Percentiles rank a stretch among this genome's conserved stretches.
phyloP scores from a whole-genome alignment of 176 grass and related monocot genomes.

The Oryza australiensis region DNA sequence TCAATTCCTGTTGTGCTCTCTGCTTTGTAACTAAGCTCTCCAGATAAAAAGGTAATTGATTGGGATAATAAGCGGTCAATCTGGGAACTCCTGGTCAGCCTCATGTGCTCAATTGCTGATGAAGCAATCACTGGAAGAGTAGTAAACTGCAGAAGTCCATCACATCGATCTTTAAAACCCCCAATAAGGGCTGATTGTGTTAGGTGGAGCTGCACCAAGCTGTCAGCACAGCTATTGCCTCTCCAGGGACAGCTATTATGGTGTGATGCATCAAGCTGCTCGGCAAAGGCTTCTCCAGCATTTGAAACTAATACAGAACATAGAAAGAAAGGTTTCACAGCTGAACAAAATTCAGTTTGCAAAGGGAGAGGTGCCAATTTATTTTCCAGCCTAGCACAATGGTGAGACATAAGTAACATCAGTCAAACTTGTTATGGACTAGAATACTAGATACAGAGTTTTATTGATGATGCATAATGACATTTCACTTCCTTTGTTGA shows the following conservation, averaged over 20 bases:
- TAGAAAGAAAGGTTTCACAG: slow-evolving; percentile 47
- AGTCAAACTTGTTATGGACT: slow-evolving; percentile 11
- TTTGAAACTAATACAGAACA: slow-evolving; percentile 67
- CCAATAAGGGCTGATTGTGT: slow-evolving; percentile 77
- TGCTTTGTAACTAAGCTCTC: slow-evolving; percentile 66
- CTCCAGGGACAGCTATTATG: slow-evolving; percentile 79
- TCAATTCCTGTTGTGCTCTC: slow-evolving; percentile 59
- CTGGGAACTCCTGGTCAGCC: slow-evolving; percentile 59
- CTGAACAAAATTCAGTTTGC: slow-evolving; percentile 36
- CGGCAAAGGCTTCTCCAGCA: slow-evolving; percentile 74
- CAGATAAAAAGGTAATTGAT: slow-evolving; percentile 64
- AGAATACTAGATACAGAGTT: neutral
- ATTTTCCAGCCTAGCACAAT: slow-evolving; percentile 39
- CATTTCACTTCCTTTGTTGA: neutral
- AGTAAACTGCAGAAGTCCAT: slow-evolving; percentile 84
- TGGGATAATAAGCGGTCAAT: slow-evolving; percentile 77
- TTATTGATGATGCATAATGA: slow-evolving; percentile 2
- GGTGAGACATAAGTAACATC: slow-evolving; percentile 23
- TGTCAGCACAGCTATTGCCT: slow-evolving; percentile 90
- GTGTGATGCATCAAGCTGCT: slow-evolving; percentile 76
- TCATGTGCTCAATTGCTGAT: slow-evolving; percentile 89
- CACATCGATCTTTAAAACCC: slow-evolving; percentile 90
- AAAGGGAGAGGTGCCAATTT: slow-evolving; percentile 32
- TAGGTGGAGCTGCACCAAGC: slow-evolving; percentile 83
- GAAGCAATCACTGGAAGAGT: slow-evolving; percentile 79